Evolutionary conservation across 768 basidiomycete genomes (phyloP), one percentile per base, ranked within the genome.

Genomic region (Rhodotorula paludigena): DNA sequence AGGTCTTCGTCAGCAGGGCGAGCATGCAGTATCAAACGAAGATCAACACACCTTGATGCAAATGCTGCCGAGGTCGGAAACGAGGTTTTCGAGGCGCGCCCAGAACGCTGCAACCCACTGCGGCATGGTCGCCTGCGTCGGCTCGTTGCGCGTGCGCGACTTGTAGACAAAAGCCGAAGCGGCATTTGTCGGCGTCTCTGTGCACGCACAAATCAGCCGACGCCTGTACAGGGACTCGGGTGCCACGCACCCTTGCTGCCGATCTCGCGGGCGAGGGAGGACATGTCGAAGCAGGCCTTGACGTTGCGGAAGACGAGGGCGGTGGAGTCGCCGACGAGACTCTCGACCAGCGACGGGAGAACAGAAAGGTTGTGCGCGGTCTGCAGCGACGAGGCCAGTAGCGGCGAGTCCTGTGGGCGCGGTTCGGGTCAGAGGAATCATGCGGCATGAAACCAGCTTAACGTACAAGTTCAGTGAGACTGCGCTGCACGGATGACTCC

Each of bases 351-450:
- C 33, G 85, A 83, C 0, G 94, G 89, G 18, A 99, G 82, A 23
- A 89, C 84, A 36, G 88, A 83, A 21, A 99, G 84, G 76, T 97
- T 99, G 78, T 91, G 89, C 8, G 94, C 92, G 2, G 92, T 97
- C 81, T 98, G 96, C 20, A 99, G 82, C 0, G 94, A 91, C 2
- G 91, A 92, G 0, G 93, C 91, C 2, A 99, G 83, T 25, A 94
- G 79, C 3, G 91, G 85, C 79, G 90, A 92, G 75, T 98, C 89
- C 92, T 96, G 69, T 5, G 23, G 23, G 28, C 12, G 35, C 3
- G 45, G 14, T 39, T 21, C 33, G 7, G 32, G 12, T 28, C 18
- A 55, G 61, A 11, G 49, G 39, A 47, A 25, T 33, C 15, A 48
- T 56, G 25, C 58, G 48, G 23, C 23, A 3, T 23, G 45, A 7